phyloP scores from a whole-genome alignment of 2,329 filamentous ascomycete species.

The Cladosporium sp. region DNA sequence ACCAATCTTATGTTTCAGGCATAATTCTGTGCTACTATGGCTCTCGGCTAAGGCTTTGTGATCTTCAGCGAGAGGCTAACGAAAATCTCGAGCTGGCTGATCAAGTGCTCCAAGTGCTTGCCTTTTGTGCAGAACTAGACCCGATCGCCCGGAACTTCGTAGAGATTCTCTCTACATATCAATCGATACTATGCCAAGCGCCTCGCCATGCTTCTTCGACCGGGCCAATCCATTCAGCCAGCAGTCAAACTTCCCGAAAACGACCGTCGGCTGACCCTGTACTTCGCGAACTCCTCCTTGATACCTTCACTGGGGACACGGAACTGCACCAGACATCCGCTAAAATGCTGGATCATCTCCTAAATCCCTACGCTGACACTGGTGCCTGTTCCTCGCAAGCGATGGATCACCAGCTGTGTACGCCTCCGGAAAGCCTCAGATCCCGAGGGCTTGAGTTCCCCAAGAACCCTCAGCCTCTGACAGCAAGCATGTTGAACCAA shows the following conservation, averaged over 20 bases:
- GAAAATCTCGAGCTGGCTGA: not conserved
- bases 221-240: not conserved
- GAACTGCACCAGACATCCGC: not conserved
- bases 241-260: not conserved
- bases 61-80: not conserved
- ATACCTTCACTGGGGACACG: not conserved
- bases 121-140: not conserved
- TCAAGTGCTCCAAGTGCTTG: not conserved
- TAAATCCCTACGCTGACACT: not conserved
- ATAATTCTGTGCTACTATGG: constrained; percentile 2
- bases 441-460: not conserved
- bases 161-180: not conserved
- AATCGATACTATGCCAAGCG: not conserved
- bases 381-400: not conserved
- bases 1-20: constrained; percentile 7
- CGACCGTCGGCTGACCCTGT: not conserved
- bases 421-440: not conserved
- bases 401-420: not conserved
- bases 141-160: not conserved
- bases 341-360: not conserved
- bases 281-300: not conserved
- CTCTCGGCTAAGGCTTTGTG: not conserved
- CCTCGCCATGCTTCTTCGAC: not conserved
- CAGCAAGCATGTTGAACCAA: not conserved
- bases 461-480: not conserved